Conservation (phyloP, 495 filamentous ascomycete genomes). For the Eremomyces bilateralis region DNA sequence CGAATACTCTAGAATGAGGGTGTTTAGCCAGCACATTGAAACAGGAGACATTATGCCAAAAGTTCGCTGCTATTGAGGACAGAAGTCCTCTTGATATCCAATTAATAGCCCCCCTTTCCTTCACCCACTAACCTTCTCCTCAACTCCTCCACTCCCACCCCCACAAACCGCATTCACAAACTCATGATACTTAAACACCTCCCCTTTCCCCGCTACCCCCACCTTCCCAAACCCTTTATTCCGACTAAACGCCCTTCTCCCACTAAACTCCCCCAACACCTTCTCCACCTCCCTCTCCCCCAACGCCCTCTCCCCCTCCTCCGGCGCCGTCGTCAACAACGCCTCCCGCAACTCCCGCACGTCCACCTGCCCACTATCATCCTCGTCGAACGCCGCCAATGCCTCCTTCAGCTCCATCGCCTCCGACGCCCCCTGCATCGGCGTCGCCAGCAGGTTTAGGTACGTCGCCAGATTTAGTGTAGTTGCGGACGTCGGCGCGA, state of each 20-base stretch:
- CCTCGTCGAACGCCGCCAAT: slow-evolving; percentile 85
- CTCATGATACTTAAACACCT: slow-evolving; percentile 60
- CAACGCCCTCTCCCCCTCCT: slow-evolving; percentile 42
- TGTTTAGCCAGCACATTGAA: too few species aligned
- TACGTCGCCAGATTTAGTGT: slow-evolving; percentile 68
- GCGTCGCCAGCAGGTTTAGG: slow-evolving; percentile 49
- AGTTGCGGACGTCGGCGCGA: slow-evolving; percentile 35
- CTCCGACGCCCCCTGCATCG: slow-evolving; percentile 50
- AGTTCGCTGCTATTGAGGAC: too few species aligned
- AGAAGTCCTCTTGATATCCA: too few species aligned
- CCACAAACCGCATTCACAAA: slow-evolving; percentile 39
- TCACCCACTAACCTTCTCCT: too few species aligned
- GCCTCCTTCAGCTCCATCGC: slow-evolving; percentile 62
- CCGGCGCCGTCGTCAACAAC: slow-evolving; percentile 57
- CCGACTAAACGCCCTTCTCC: slow-evolving; percentile 52
- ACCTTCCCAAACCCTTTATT: slow-evolving; percentile 22
- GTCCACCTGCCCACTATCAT: slow-evolving; percentile 85
- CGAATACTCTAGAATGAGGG: too few species aligned
- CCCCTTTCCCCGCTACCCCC: slow-evolving; percentile 26
- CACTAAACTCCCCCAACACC: slow-evolving; percentile 65
- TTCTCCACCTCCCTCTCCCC: slow-evolving; percentile 61
- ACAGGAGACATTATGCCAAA: too few species aligned
- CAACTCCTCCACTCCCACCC: too few species aligned
- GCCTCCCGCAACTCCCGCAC: slow-evolving; percentile 63
- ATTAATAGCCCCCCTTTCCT: too few species aligned